Evolutionary conservation across 1,284 basidiomycete species (phyloP).

Genomic region (Phaffia rhodozyma): DNA sequence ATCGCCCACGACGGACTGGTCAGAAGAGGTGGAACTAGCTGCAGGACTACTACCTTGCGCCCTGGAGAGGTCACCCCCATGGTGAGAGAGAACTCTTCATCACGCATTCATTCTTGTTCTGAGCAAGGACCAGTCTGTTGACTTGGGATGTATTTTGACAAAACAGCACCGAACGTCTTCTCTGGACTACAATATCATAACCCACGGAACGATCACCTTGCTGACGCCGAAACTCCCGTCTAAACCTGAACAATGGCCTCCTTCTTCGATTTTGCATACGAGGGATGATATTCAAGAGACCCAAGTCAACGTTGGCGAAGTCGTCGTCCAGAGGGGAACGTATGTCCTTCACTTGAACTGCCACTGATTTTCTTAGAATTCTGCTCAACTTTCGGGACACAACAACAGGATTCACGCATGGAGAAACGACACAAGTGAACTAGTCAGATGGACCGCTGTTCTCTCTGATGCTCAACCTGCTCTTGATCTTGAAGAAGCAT

Average conservation of each 20-base stretch:
- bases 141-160: background rate
- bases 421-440: constrained; percentile 11
- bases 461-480: constrained; percentile 9
- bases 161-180: constrained; percentile 9
- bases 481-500: constrained; percentile 6
- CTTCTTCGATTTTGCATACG: background rate
- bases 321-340: constrained; percentile 13
- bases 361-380: background rate
- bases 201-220: constrained; percentile 7
- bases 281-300: constrained; percentile 10
- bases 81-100: background rate
- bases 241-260: constrained; percentile 11
- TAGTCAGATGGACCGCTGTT: constrained; percentile 13
- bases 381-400: background rate
- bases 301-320: constrained; percentile 8
- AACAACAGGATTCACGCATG: constrained; percentile 1
- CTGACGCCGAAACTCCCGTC: constrained; percentile 11
- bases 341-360: background rate
- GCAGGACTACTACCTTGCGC: constrained; percentile 7
- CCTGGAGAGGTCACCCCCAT: constrained; percentile 14
- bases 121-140: background rate
- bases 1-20: background rate
- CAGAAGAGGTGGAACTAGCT: constrained; percentile 2
- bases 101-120: background rate
- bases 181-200: constrained; percentile 17